Conservation (phyloP, 148 eudicot species). For the Chenopodium berlandieri region DNA sequence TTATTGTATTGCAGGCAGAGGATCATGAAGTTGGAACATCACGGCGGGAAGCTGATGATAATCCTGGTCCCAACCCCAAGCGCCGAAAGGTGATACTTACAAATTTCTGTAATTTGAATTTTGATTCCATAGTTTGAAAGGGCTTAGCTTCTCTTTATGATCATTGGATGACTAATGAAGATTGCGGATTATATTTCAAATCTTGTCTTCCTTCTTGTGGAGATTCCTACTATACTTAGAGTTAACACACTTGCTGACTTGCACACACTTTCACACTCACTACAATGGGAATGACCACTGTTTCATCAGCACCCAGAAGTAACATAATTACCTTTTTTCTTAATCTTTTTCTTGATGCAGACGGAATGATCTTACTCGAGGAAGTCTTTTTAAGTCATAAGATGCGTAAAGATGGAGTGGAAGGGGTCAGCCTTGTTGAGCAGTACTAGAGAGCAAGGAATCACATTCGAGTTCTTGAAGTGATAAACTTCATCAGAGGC, state of each 20-base stretch:
- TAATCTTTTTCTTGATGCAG: conserved; percentile 18
- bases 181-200: background rate
- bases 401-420: background rate
- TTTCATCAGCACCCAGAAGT: background rate
- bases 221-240: background rate
- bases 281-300: too few relatives aligned
- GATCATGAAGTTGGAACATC: conserved; percentile 33
- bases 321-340: background rate
- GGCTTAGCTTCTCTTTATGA: background rate
- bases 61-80: conserved; percentile 35
- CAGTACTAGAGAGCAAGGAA: background rate
- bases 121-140: background rate
- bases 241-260: background rate
- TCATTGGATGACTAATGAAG: background rate
- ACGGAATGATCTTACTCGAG: conserved; percentile 19
- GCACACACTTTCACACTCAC: too few relatives aligned
- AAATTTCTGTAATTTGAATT: background rate
- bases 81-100: conserved; percentile 39
- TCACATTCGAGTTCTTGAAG: background rate
- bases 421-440: background rate
- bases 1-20: conserved; percentile 26
- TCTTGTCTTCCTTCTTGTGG: background rate
- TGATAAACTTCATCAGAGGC: background rate
- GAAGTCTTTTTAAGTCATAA: background rate
- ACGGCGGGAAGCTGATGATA: conserved; percentile 21